phyloP scores from a whole-genome alignment of 352 stramenopile genomes.

The Albugo candida region DNA sequence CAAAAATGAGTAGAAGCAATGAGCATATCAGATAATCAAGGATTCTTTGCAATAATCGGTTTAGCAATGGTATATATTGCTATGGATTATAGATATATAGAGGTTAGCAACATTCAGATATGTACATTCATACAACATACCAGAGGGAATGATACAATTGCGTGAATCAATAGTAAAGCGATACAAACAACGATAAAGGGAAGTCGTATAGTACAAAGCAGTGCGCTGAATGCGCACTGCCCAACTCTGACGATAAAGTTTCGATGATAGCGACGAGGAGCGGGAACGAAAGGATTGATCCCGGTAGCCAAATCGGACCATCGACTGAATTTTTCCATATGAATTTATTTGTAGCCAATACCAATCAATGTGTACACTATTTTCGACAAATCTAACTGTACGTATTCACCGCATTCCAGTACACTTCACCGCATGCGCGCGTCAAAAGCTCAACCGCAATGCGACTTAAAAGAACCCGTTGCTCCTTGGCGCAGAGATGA shows the following conservation, averaged over 20 bases:
- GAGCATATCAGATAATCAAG: slow-evolving; percentile 55
- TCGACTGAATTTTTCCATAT: slow-evolving; percentile 75
- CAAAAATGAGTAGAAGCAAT: slow-evolving; percentile 37
- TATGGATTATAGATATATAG: not conserved
- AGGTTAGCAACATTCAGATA: not conserved
- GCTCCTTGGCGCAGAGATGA: slow-evolving; percentile 59
- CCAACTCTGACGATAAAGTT: slow-evolving; percentile 18
- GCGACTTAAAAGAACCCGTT: slow-evolving; percentile 40
- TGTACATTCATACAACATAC: slow-evolving; percentile 5
- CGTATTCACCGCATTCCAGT: no score
- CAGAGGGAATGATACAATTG: slow-evolving; percentile 25
- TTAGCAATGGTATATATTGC: slow-evolving; percentile 38
- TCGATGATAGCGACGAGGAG: slow-evolving; percentile 31
- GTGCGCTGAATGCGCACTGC: slow-evolving; percentile 21
- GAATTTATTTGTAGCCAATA: not conserved
- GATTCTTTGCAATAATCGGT: slow-evolving; percentile 40
- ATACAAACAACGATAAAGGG: slow-evolving; percentile 22
- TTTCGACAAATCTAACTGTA: slow-evolving; percentile 10
- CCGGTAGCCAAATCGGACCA: slow-evolving; percentile 72
- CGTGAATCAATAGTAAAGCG: slow-evolving; percentile 23
- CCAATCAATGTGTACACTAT: slow-evolving; percentile 5
- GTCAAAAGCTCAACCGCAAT: no score
- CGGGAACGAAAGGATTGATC: slow-evolving; percentile 74
- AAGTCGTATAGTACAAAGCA: slow-evolving; percentile 27
- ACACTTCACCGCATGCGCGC: no score